Evolutionary conservation across 2,329 filamentous ascomycete species (phyloP).

Genomic region (Beauveria varroae): DNA sequence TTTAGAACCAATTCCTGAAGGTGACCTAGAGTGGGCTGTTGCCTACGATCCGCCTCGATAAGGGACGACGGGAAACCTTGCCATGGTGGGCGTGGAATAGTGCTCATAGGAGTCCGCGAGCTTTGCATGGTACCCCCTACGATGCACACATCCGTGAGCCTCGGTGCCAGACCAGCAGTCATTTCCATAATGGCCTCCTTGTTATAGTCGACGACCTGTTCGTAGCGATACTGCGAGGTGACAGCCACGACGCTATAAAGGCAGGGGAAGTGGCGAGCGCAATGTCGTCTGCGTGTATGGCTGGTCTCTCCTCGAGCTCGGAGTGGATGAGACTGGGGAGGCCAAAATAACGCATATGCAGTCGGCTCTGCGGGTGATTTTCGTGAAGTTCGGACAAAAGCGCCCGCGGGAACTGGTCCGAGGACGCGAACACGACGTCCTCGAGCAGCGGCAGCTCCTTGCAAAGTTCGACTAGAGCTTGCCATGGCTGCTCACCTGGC

Average conservation of each 20-base stretch:
- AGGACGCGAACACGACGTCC: slow-evolving; percentile 1
- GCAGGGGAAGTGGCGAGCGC: slow-evolving; percentile 4
- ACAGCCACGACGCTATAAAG: slow-evolving; percentile 3
- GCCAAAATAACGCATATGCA: slow-evolving; percentile 3
- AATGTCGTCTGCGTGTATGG: background rate
- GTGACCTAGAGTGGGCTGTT: background rate
- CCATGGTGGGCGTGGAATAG: background rate
- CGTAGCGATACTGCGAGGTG: background rate
- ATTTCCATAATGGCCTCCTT: slow-evolving; percentile 4
- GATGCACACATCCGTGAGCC: background rate
- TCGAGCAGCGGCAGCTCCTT: background rate
- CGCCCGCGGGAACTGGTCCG: background rate
- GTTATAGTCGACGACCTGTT: background rate
- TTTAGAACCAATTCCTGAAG: background rate
- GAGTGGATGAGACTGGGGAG: background rate
- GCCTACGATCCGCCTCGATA: background rate
- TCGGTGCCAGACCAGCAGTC: background rate
- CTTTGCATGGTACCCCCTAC: background rate
- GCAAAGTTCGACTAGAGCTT: background rate
- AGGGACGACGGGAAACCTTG: background rate
- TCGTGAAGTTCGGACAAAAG: background rate
- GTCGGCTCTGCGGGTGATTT: background rate
- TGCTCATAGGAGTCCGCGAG: background rate
- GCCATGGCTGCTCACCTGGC: slow-evolving; percentile 3
- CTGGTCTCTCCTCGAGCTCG: background rate